Evolutionary conservation across 108 stramenopile genomes (phyloP), one percentile per base, ranked within the genome.

Genomic region (Aurantiochytrium sp.): DNA sequence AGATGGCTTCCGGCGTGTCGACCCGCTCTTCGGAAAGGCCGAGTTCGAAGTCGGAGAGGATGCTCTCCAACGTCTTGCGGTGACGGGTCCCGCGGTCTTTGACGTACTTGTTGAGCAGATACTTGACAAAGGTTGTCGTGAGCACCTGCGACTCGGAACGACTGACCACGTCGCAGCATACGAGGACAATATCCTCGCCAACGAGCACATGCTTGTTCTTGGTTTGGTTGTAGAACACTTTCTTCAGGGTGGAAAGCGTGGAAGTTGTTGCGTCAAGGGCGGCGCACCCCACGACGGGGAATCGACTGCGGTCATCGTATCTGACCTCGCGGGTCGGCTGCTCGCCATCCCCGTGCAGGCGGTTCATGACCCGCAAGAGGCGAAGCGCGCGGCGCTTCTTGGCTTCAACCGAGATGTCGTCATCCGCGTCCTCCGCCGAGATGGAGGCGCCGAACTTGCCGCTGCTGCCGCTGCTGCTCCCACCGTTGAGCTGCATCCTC

Each of bases 91-190:
- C 1, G 39, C 45, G 39, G 19, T 12, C 39, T 6, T 2, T 48
- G 2, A 81, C 39, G 32, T 22, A 81, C 32, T 30, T 41, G 45
- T 37, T 39, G 39, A 48, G 27, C 12, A 81, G 73, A 48, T 48
- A 81, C 30, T 48, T 81, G 42, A 81, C 42, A 81, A 81, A 81
- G 6, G 73, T 81, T 12, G 73, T 48, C 12, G 73, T 81, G n/a
- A 81, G 10, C 21, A 81, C 73, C 27, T 48, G 39, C 6, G 73
- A n/a, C 30, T 81, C 73, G 6, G 73, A 22, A 42, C 45, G 42
- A 12, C 39, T 24, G 17, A 81, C 73, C 6, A 48, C 2, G 45
- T 81, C 73, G 39, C n/a, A 81, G 45, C 73, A 81, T 12, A 48
- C 39, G 39, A 81, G 39, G 6, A 41, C 39, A 41, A 48, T 81